Conservation (phyloP, 441 rosid genomes). For the Biscutella auriculata region DNA sequence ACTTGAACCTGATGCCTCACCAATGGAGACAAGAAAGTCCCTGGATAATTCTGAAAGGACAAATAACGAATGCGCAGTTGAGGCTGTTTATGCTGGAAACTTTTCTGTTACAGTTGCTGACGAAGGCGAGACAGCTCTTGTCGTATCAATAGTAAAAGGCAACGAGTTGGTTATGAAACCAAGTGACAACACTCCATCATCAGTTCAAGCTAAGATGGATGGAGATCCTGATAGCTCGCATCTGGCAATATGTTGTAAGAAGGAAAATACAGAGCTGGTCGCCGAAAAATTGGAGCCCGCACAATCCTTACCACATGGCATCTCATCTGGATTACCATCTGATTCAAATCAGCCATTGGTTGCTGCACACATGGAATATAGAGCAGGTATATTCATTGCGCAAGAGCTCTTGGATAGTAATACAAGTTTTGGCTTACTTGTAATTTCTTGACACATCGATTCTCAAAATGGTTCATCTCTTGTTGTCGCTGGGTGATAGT, state of each 20-base stretch:
- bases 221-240: constrained; percentile 22
- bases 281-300: constrained; percentile 28
- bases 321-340: constrained; percentile 24
- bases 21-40: constrained; percentile 28
- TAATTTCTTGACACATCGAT: not conserved
- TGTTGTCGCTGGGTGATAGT: not conserved
- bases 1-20: constrained; percentile 30
- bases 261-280: constrained; percentile 22
- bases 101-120: constrained; percentile 80
- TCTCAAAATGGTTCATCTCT: not conserved
- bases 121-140: constrained; percentile 90
- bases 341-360: constrained; percentile 24
- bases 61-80: constrained; percentile 31
- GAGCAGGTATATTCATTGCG: constrained; percentile 23
- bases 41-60: constrained; percentile 29
- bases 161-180: constrained; percentile 35
- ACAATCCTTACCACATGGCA: constrained; percentile 41
- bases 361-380: constrained; percentile 27
- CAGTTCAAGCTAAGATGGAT: constrained; percentile 28
- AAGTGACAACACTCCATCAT: constrained; percentile 27
- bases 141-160: constrained; percentile 67
- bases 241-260: constrained; percentile 23
- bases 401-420: constrained; percentile 23
- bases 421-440: constrained; percentile 20
- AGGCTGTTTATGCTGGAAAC: constrained; percentile 50